phyloP scores from a whole-genome alignment of 208 protist genomes.

The Histomonas meleagridis region DNA sequence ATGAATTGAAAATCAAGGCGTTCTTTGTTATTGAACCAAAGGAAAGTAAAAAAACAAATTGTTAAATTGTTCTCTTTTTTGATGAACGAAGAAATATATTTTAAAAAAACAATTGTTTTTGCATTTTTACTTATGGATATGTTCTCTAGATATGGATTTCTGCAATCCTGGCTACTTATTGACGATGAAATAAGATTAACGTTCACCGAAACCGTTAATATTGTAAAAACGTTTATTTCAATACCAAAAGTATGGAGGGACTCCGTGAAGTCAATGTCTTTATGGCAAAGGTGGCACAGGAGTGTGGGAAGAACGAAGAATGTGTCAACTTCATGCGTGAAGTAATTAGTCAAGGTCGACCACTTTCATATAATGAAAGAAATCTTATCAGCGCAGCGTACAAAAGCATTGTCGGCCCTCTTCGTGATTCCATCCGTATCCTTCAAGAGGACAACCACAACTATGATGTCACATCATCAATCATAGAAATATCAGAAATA shows the following conservation, averaged over 20 bases:
- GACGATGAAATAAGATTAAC: too few relatives aligned
- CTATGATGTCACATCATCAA: not conserved
- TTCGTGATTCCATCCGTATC: not conserved
- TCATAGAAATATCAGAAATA: not conserved
- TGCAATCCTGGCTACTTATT: too few relatives aligned
- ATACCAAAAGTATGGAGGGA: not conserved
- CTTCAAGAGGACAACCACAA: not conserved
- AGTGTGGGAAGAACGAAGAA: not conserved
- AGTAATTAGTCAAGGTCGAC: not conserved
- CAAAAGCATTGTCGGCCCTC: constrained; percentile 2
- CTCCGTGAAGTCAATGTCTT: not conserved
- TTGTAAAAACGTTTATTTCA: too few relatives aligned
- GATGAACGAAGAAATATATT: too few relatives aligned
- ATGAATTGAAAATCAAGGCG: too few relatives aligned
- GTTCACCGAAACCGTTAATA: too few relatives aligned
- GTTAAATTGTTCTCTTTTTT: too few relatives aligned
- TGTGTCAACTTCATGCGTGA: not conserved
- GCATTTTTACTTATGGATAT: too few relatives aligned
- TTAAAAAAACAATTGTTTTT: too few relatives aligned
- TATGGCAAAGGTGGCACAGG: not conserved
- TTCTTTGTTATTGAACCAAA: too few relatives aligned
- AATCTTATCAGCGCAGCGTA: not conserved
- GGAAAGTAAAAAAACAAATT: too few relatives aligned
- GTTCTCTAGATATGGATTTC: too few relatives aligned
- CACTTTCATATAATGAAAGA: not conserved